These are phyloP conservation scores for Yarrowia osloensis DNA, from an alignment of 805 yeast genomes.

Conservation along the genomic window DNA sequence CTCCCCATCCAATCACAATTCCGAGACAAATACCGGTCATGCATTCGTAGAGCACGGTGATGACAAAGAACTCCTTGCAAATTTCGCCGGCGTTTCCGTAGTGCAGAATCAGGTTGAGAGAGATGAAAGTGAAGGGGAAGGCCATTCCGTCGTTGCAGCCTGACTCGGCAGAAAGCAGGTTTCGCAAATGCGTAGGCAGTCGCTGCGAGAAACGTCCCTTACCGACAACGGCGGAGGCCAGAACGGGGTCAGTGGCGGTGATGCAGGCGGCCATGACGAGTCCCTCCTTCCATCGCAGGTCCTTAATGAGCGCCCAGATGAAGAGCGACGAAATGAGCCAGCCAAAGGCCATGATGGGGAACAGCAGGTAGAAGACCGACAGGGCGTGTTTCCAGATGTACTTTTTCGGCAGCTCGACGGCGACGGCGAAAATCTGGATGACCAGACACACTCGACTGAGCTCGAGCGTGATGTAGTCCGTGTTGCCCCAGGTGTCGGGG, in stretches of 20 bases:
- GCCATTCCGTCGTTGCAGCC: constrained; percentile 97
- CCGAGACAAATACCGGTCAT: constrained; percentile 78
- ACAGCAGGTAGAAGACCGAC: constrained; percentile 68
- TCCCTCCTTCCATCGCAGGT: constrained; percentile 68
- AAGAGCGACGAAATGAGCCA: constrained; percentile 83
- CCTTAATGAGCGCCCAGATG: constrained; percentile 75
- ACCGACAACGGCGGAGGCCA: constrained; percentile 94
- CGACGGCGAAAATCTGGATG: constrained; percentile 89
- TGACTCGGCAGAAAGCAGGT: constrained; percentile 79
- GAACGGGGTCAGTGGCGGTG: constrained; percentile 93
- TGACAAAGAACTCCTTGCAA: constrained; percentile 74
- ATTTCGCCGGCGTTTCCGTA: constrained; percentile 66
- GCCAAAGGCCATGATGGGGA: constrained; percentile 89
- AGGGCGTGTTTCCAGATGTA: constrained; percentile 84
- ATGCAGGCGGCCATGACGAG: constrained; percentile 81
- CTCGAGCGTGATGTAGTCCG: constrained; percentile 80
- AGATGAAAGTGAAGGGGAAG: constrained; percentile 77
- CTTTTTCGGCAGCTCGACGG: constrained; percentile 88
- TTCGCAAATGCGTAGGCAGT: constrained; percentile 90
- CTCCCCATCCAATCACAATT: constrained; percentile 64
- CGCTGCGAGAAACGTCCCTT: constrained; percentile 88
- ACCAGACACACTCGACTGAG: constrained; percentile 79
- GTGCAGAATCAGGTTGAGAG: constrained; percentile 67
- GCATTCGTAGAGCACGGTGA: constrained; percentile 81
- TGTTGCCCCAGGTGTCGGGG: constrained; percentile 82